Percentiles rank a stretch among this genome's conserved stretches.
phyloP scores from a whole-genome alignment of 495 filamentous ascomycete species.

The Penicillium turbatum region DNA sequence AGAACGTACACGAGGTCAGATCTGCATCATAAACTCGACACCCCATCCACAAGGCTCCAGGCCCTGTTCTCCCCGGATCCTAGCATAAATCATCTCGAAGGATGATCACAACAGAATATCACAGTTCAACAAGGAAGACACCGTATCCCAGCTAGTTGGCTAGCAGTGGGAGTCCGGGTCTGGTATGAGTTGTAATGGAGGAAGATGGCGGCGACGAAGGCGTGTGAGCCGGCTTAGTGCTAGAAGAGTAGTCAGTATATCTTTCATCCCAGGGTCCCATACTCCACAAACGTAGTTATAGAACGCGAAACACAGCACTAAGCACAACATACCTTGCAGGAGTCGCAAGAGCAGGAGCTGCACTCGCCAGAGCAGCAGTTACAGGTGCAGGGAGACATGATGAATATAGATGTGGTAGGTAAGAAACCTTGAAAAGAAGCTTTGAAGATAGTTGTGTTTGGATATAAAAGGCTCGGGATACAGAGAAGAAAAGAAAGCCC shows the following conservation, averaged over 20 bases:
- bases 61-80: constrained; percentile 3
- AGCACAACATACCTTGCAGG: constrained; percentile 32
- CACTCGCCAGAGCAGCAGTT: constrained; percentile 44
- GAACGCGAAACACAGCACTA: background rate
- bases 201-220: constrained; percentile 24
- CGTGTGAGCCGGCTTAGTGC: constrained; percentile 26
- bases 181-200: constrained; percentile 26
- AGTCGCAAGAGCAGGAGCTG: constrained; percentile 40
- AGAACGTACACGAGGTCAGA: constrained; percentile 15
- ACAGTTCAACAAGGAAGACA: constrained; percentile 2
- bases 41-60: constrained; percentile 20
- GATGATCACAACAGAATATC: background rate
- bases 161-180: constrained; percentile 26
- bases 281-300: background rate
- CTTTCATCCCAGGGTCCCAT: background rate
- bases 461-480: background rate
- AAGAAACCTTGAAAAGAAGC: constrained; percentile 14
- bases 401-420: constrained; percentile 23
- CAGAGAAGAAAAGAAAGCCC: constrained; percentile 1
- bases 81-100: constrained; percentile 10
- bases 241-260: constrained; percentile 21
- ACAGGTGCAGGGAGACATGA: constrained; percentile 45
- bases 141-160: constrained; percentile 16
- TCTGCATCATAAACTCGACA: constrained; percentile 1
- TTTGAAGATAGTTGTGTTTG: constrained; percentile 2